These are phyloP conservation scores for Pestalotiopsis sp. DNA, from an alignment of 2,329 filamentous ascomycete species.

Conservation along the genomic window DNA sequence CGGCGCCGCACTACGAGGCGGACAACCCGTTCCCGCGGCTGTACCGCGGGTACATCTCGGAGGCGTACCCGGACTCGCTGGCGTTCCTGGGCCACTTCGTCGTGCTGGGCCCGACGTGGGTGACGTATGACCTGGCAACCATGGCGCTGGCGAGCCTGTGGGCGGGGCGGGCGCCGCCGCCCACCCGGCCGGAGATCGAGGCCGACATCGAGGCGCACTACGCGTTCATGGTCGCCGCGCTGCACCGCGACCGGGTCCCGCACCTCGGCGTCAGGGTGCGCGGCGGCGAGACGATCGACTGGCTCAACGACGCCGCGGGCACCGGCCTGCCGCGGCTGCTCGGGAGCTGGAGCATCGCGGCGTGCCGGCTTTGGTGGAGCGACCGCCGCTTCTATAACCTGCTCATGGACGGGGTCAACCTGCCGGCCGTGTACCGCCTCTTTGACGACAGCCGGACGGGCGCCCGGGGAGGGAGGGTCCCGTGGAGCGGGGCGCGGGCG, in stretches of 20 bases:
- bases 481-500: not conserved
- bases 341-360: not conserved
- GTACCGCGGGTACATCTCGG: slow-evolving; percentile 7
- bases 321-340: not conserved
- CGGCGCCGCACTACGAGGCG: not conserved
- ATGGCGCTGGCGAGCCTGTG: slow-evolving; percentile 7
- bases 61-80: slow-evolving; percentile 4
- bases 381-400: slow-evolving; percentile 1
- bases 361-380: slow-evolving; percentile 6
- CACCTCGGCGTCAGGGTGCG: not conserved
- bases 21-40: slow-evolving; percentile 1
- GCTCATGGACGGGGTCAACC: slow-evolving; percentile 3
- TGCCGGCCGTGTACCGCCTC: slow-evolving; percentile 1
- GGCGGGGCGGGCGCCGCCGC: not conserved
- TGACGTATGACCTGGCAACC: not conserved
- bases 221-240: not conserved
- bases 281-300: not conserved
- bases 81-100: slow-evolving; percentile 5
- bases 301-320: not conserved
- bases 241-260: not conserved
- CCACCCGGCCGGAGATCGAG: not conserved
- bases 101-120: not conserved
- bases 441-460: not conserved
- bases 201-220: slow-evolving; percentile 4
- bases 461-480: not conserved